Evolutionary conservation across 257 asterid species (phyloP), one percentile per base, ranked within the genome.

Genomic region (Petunia secreta): DNA sequence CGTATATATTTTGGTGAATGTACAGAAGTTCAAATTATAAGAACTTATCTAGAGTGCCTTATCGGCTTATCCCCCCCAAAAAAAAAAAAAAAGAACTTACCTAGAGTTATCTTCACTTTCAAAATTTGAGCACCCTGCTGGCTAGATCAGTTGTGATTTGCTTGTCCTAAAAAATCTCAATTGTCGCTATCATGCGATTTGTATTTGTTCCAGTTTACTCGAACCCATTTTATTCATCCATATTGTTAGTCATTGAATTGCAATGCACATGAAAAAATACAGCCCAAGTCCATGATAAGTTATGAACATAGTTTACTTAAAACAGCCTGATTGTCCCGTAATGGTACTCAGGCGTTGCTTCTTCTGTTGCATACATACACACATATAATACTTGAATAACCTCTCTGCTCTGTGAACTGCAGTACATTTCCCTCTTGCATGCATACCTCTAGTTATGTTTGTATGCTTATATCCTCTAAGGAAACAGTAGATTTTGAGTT

Each of bases 61-160:
- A 25, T 25, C n/a, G n/a, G n/a, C n/a, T n/a, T n/a, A n/a, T n/a
- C n/a, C n/a, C n/a, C n/a, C n/a, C 25, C 25, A 25, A 25, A 0
- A 25, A 25, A 0, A 25, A 25, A 25, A 25, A 25, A 25, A 25
- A n/a, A 43, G 41, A 68, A 1, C 40, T 9, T 67, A n/a, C 4
- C 55, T 67, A 4, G 38, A 67, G 57, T 68, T 39, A 8, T 16
- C 37, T 6, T 16, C 75, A 8, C 39, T 43, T 68, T 44, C 69
- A 63, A 1, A 38, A 64, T 38, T 63, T 13, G 48, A 4, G 75
- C 75, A 8, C 38, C 43, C 7, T 8, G 16, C 40, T 68, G 55
- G 54, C 38, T 68, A 1, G 75, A n/a, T 68, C n/a, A 44, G 40
- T 68, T 68, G 75, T 43, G 57, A 14, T 44, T 68, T 68, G 53